These are phyloP conservation scores for Plasmodium gallinaceum DNA, from an alignment of 169 alveolate species.

Conservation along the genomic window DNA sequence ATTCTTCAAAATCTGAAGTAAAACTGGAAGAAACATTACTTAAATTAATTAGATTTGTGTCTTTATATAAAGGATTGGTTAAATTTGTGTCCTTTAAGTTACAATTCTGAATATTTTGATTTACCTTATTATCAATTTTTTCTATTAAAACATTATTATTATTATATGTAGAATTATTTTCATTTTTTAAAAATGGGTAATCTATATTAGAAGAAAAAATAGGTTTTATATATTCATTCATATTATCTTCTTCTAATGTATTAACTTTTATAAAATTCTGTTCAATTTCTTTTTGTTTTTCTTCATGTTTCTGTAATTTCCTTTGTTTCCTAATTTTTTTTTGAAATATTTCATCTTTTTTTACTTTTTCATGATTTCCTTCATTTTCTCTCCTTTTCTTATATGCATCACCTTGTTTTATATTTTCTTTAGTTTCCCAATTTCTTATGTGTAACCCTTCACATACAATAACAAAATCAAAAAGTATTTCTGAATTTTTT, in stretches of 20 bases:
- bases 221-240: not conserved
- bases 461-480: slow-evolving; percentile 60
- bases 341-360: not conserved
- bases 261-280: not conserved
- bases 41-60: not conserved
- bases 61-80: not conserved
- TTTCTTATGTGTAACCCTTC: slow-evolving; percentile 27
- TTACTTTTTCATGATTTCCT: not conserved
- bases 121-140: not conserved
- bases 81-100: slow-evolving; percentile 6
- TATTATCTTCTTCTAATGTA: not conserved
- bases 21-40: not conserved
- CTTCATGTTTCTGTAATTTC: no score
- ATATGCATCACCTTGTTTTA: not conserved
- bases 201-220: not conserved
- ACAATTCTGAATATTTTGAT: not conserved
- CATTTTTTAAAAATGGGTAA: not conserved
- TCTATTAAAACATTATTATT: not conserved
- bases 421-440: not conserved
- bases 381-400: not conserved
- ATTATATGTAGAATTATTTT: not conserved
- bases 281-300: not conserved
- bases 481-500: slow-evolving; percentile 10
- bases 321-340: no score
- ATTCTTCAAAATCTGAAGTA: slow-evolving; percentile 6